Evolutionary conservation across 2,329 filamentous ascomycete species (phyloP), one percentile per base, ranked within the genome.

Genomic region (Cercospora sp.): DNA sequence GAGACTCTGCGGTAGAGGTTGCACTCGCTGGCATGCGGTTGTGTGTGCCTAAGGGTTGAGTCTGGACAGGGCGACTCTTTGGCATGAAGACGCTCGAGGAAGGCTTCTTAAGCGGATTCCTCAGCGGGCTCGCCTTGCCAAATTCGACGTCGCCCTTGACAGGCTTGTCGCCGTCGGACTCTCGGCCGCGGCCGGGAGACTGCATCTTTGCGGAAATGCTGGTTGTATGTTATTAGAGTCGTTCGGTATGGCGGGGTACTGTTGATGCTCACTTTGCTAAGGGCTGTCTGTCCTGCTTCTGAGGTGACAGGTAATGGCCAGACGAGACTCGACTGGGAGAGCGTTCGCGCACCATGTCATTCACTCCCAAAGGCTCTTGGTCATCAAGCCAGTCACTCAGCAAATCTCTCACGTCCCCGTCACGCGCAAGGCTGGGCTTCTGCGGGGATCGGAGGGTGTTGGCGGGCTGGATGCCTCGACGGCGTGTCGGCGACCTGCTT

Each of bases 41-140:
- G 31, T 67, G 58, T 58, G 64, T 63, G 28, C 61, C 55, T 13
- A 63, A 10, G 28, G 60, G 68, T 66, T 31, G 71, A 55, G 23
- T 69, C 63, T 45, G 48, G 3, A 57, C 63, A 13, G 69, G 61
- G n/a, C 69, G 67, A 23, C 66, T 65, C 64, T 71, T 74, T 33
- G 74, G 74, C 8, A 75, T 68, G 69, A 76, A 77, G 16, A 76
- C 65, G 66, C 65, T 69, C n/a, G 74, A 67, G 26, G 72, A 64
- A 18, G 69, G 62, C 67, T 74, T 74, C 67, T 72, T 74, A 12
- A 73, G 70, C 69, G 84, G 79, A 75, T 83, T 81, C 71, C 85
- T 80, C 66, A 89, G 77, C 16, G 86, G 85, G 69, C 86, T 88
- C 1, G 87, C 81, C 72, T 85, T 84, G 62, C 87, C 87, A 73